Evolutionary conservation across 2,329 filamentous ascomycete genomes (phyloP), one percentile per base, ranked within the genome.

Genomic region (Neobulgaria alba): DNA sequence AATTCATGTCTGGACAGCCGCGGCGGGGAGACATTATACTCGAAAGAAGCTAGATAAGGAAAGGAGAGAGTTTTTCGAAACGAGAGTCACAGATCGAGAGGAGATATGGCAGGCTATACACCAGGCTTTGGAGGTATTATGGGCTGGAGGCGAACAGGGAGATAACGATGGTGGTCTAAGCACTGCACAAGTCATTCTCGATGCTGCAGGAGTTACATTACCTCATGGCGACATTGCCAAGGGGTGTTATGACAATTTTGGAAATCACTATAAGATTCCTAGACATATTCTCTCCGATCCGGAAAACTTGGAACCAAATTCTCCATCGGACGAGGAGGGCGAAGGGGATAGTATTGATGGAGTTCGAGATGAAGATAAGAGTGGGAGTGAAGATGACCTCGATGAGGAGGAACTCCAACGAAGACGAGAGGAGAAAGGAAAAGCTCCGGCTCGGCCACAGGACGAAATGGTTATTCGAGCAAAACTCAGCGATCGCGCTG

Each of bases 1-100:
- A 33, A 70, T 69, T 1, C 81, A 84, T 52, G 64, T 72, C 40
- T 88, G 83, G 83, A 66, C 66, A 10, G 76, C 79, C 42, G 72
- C 71, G 46, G 69, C 71, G 39, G 75, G 75, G 15, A 62, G 66
- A 12, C 93, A 85, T 85, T 88, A 84, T 1, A 76, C 73, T n/a
- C 23, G 23, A 7, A 57, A 64, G 12, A 67, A 81, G 39, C 67
- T 95, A 2, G 75, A 78, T 43, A 71, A 70, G 21, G 85, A 95
- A 63, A 75, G 90, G 36, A 66, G 65, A 36, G 87, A 87, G 47
- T 95, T 93, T 68, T 96, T 94, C 62, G 88, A 95, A 46, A 95
- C 89, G 1, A 71, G 87, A 34, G 85, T 93, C 12, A 84, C 82
- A 0, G 87, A 87, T 2, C 72, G 77, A 3, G 56, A 72, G 3